Base-by-base conservation (phyloP, 805 yeast genomes). In the Hanseniaspora singularis region DNA sequence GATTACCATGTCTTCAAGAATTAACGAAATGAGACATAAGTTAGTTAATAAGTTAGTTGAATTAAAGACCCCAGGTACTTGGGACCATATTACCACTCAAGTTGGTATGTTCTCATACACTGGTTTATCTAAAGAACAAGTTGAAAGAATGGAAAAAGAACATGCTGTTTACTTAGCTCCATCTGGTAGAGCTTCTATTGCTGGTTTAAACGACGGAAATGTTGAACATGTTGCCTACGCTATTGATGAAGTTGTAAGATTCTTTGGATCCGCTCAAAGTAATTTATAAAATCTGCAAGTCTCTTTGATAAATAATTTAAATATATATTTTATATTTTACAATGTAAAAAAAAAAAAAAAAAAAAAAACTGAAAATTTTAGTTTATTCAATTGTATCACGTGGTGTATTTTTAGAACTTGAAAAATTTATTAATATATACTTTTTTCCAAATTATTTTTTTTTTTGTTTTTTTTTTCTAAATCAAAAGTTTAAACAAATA, bases 51-150 rank as follows among this genome's bases (percentile, higher is more conserved):
- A 72, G 51, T 72, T 89, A 51, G 73, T 72, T 42, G 63, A 65
- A 45, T 74, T 84, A 52, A 66, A 67, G 19, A 86, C 97, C 20
- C 95, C 95, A 26, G 96, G 95, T 40, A 74, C 70, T 56, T 89
- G 97, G 97, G 81, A 77, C 54, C 97, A 89, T 66, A 84, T 89
- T 57, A 80, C 78, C 39, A 70, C 71, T 53, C 98, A 92, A 70
- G 81, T 84, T 52, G 98, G 98, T 56, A 89, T 89, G 97, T 89
- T 89, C 63, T 86, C 95, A 30, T 89, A 79, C 68, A 89, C 97
- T 26, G 98, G 96, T 1, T 72, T 89, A 56, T 65, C 73, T 5
- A 68, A 81, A 24, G 80, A 74, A 27, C 89, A 85, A 76, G 95
- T 82, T 47, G 73, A 71, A 43, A 72, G 82, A 54, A 71, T 88